Evolutionary conservation across 2,329 filamentous ascomycete species (phyloP).

Genomic region (Nemania bipapillata): DNA sequence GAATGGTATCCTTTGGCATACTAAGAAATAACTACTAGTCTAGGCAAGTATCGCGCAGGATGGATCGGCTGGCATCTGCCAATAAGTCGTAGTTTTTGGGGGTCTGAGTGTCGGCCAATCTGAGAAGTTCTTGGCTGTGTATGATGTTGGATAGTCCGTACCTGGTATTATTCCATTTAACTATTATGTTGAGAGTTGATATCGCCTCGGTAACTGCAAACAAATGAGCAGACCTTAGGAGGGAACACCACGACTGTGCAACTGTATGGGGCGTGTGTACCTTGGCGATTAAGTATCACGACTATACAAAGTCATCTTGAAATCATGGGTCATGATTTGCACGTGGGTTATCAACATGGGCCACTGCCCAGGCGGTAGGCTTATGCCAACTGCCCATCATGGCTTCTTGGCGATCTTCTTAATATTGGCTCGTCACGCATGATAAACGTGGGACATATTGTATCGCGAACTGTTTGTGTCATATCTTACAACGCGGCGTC

Average conservation of each 20-base stretch:
- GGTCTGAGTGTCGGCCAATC: too few species aligned
- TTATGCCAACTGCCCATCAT: neutral
- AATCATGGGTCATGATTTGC: neutral
- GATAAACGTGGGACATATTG: slow-evolving; percentile 13
- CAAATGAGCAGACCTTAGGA: neutral
- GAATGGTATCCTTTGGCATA: neutral
- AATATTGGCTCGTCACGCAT: slow-evolving; percentile 17
- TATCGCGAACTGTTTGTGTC: slow-evolving; percentile 31
- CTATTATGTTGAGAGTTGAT: neutral
- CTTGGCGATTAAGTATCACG: neutral
- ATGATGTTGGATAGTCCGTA: too few species aligned
- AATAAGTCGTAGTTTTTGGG: too few species aligned
- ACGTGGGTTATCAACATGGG: neutral
- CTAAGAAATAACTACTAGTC: too few species aligned
- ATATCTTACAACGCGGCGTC: slow-evolving; percentile 47
- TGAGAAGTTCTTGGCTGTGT: too few species aligned
- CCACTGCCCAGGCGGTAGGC: too few species aligned
- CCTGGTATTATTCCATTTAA: neutral
- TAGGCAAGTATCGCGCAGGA: neutral
- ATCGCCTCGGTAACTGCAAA: neutral
- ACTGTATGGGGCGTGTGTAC: neutral
- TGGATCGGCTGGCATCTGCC: neutral
- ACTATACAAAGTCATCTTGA: neutral
- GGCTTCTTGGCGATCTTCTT: neutral
- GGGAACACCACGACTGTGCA: neutral